Percentiles rank a stretch among this genome's conserved stretches.
Evolutionary conservation across 225 moss, liverwort and hornwort species (phyloP).

Genomic region (Straminergon stramineum): DNA sequence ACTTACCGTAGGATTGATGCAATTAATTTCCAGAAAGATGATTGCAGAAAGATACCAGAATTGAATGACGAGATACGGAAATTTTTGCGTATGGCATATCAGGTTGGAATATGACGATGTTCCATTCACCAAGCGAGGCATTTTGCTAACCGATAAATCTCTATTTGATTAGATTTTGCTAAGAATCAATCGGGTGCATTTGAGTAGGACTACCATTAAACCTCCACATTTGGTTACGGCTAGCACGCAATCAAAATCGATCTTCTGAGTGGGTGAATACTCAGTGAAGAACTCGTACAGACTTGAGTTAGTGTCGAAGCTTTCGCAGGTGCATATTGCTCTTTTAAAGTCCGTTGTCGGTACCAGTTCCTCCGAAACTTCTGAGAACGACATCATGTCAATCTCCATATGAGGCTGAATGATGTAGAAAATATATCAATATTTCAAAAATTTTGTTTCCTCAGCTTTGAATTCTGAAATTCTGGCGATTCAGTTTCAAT

Average conservation of each 20-base stretch:
- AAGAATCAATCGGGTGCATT: not conserved
- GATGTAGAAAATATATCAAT: not conserved
- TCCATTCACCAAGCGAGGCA: not conserved
- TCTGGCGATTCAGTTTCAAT: not conserved
- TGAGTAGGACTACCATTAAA: not conserved
- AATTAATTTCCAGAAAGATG: not conserved
- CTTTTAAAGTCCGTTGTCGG: not conserved
- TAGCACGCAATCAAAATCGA: not conserved
- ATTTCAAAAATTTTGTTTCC: too few relatives aligned
- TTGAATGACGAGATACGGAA: not conserved
- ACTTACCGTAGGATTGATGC: not conserved
- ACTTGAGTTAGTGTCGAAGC: too few relatives aligned
- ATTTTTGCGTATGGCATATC: too few relatives aligned
- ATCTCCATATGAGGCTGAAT: not conserved
- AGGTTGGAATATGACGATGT: not conserved
- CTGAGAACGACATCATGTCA: not conserved
- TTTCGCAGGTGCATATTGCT: not conserved
- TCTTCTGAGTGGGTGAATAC: not conserved
- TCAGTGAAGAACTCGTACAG: not conserved
- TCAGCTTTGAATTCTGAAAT: not conserved
- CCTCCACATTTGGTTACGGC: not conserved
- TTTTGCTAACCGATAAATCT: not conserved
- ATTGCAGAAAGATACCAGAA: not conserved
- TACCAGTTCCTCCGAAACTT: not conserved
- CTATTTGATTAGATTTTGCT: not conserved